A percentile compares a stretch with the other conserved stretches of the same genome.
These are phyloP conservation scores for Cyathus striatus DNA, from an alignment of 768 basidiomycete species.

Conservation along the genomic window DNA sequence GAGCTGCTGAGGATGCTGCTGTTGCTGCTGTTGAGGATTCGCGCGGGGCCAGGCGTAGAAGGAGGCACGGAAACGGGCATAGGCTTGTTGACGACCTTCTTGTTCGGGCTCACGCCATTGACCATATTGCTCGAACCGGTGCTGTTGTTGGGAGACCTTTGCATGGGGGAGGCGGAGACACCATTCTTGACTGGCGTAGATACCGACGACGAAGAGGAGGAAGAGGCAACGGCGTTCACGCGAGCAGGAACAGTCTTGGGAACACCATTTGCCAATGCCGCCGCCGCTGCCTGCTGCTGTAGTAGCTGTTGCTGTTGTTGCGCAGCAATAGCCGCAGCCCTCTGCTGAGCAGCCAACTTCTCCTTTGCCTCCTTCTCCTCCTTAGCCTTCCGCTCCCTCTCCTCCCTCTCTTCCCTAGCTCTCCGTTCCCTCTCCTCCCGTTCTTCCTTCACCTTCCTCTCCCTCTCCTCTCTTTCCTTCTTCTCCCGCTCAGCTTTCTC, in stretches of 20 bases:
- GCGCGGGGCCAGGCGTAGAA: not conserved
- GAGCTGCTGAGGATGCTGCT: slow-evolving; percentile 16
- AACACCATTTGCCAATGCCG: too few species aligned
- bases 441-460: slow-evolving; percentile 39
- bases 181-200: slow-evolving; percentile 8
- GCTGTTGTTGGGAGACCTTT: slow-evolving; percentile 34
- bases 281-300: slow-evolving; percentile 13
- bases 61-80: slow-evolving; percentile 15
- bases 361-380: slow-evolving; percentile 24
- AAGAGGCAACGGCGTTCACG: slow-evolving; percentile 27
- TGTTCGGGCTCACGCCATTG: slow-evolving; percentile 38
- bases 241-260: not conserved
- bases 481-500: slow-evolving; percentile 62
- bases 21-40: slow-evolving; percentile 23
- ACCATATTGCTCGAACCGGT: slow-evolving; percentile 13
- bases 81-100: slow-evolving; percentile 61
- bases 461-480: slow-evolving; percentile 57
- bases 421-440: slow-evolving; percentile 36
- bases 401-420: slow-evolving; percentile 32
- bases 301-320: slow-evolving; percentile 18
- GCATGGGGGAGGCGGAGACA: slow-evolving; percentile 17
- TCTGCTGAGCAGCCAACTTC: slow-evolving; percentile 34
- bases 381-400: slow-evolving; percentile 23
- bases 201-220: slow-evolving; percentile 28
- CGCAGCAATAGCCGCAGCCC: slow-evolving; percentile 31